phyloP scores from a whole-genome alignment of 495 filamentous ascomycete genomes.

The Thozetella sp. region DNA sequence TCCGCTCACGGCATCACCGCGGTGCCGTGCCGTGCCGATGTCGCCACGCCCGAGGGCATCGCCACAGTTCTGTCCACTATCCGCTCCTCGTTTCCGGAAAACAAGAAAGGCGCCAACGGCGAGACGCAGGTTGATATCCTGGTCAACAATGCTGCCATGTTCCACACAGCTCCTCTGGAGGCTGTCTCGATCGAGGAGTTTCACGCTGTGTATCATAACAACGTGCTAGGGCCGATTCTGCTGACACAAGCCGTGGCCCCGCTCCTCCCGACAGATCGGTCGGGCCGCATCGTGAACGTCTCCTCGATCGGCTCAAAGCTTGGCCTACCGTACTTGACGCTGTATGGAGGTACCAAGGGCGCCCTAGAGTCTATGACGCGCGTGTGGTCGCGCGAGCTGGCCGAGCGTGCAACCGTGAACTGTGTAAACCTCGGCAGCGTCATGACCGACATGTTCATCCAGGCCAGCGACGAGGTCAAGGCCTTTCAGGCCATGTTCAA shows the following conservation, averaged over 20 bases:
- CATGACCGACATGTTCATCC: slow-evolving; percentile 59
- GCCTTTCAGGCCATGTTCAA: not conserved
- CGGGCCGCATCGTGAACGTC: slow-evolving; percentile 71
- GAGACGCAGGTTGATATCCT: slow-evolving; percentile 69
- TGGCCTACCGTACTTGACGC: slow-evolving; percentile 64
- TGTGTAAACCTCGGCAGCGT: slow-evolving; percentile 80
- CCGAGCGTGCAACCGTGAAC: slow-evolving; percentile 74
- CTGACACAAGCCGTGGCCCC: slow-evolving; percentile 66
- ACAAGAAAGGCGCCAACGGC: slow-evolving; percentile 9
- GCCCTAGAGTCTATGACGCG: slow-evolving; percentile 81
- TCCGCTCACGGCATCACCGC: slow-evolving; percentile 25
- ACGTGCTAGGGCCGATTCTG: slow-evolving; percentile 74
- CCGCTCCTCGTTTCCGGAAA: not conserved
- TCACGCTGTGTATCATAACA: slow-evolving; percentile 66
- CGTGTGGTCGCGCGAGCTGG: slow-evolving; percentile 74
- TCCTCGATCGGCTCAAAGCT: slow-evolving; percentile 62
- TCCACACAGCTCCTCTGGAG: slow-evolving; percentile 54
- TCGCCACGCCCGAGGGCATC: not conserved
- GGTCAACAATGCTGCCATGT: slow-evolving; percentile 77
- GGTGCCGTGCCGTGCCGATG: not conserved
- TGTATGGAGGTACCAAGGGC: slow-evolving; percentile 83
- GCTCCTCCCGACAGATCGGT: slow-evolving; percentile 67
- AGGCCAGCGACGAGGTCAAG: slow-evolving; percentile 10
- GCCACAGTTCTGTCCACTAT: not conserved
- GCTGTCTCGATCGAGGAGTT: slow-evolving; percentile 60